Evolutionary conservation across 139 green algal genomes (phyloP), one percentile per base, ranked within the genome.

Genomic region (Chlorella sp.): DNA sequence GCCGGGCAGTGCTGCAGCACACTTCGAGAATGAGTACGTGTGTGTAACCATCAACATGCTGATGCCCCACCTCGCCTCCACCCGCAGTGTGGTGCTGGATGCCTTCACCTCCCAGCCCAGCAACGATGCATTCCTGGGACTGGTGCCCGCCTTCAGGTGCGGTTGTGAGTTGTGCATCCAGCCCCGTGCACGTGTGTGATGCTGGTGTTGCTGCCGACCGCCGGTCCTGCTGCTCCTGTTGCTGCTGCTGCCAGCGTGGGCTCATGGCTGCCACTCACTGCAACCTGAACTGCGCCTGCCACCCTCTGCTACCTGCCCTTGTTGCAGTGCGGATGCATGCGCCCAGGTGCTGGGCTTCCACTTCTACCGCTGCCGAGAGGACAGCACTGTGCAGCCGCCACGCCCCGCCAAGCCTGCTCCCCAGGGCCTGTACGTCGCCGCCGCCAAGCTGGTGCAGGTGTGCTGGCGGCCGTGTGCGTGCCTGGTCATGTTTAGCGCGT

Each of bases 61-160:
- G n/a, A n/a, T n/a, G 6, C 32, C 32, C n/a, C 20, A 36, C 16
- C 20, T n/a, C 32, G 0, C 56, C 74, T 34, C 74, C 32, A 3
- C 8, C 54, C 17, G 56, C 76, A 82, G 95, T 87, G 75, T 98
- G 38, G 86, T 96, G 65, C 86, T 98, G 80, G 93, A 95, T 26
- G 93, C 92, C 0, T 91, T 88, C 34, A 87, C 89, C 73, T n/a
- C 64, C 34, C 87, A 93, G 75, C 87, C 89, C 30, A 20, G 80
- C 44, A 91, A 91, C 64, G 60, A 69, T 5, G 65, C 84, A 28
- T 88, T 90, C 70, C 78, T 93, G 76, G 19, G 38, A 5, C 85
- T 95, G 30, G 46, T 93, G 72, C 67, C 36, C 20, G 58, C 82
- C 11, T 93, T 94, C 67, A 79, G 70, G 38, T 85, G 72, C 2